Base-by-base conservation (phyloP, 108 stramenopile genomes). In the Cyclostephanos tholiformis region DNA sequence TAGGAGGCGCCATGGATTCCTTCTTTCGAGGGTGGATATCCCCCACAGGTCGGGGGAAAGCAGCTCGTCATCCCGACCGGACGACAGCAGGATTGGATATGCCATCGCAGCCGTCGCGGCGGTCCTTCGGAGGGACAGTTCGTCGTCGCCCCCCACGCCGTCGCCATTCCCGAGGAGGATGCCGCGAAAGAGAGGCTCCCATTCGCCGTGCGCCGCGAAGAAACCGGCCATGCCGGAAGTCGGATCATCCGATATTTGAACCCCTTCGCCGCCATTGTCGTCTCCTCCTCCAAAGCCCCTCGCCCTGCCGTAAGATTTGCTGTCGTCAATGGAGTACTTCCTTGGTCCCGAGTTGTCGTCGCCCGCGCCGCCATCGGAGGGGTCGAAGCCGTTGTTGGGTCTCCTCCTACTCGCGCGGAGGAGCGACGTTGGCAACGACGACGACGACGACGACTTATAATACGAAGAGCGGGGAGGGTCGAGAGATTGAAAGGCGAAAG, bases 131-230 rank as follows among this genome's bases (percentile, higher is more conserved):
- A 0, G 11, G 4, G 32, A 32, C 2, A 4, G 4, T 32, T 2
- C 32, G 32, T 32, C 32, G 4, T 32, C 32, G 32, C 32, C 32
- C 39, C 22, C 12, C 29, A 17, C 23, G 6, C 16, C 43, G 46
- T 26, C n/a, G 59, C 29, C 16, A 72, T 50, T 56, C 58, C 60
- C 20, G 17, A 36, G 19, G 35, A 49, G 29, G 44, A 74, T 41
- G n/a, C 30, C 22, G 12, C 81, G 76, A 76, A 88, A 88, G 20
- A 89, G 60, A 6, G 88, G 88, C 30, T 77, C 55, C 86, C 86
- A 89, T 41, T 74, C 76, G 11, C 53, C 71, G 48, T 84, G 68
- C 19, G 64, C 56, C 7, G 55, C 56, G 62, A 89, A 89, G 63
- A 89, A 89, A 30, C 67, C 63, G 50, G 59, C 26, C 88, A 89